Conservation (phyloP, 306 rosid species). For the Dryas octopetala region DNA sequence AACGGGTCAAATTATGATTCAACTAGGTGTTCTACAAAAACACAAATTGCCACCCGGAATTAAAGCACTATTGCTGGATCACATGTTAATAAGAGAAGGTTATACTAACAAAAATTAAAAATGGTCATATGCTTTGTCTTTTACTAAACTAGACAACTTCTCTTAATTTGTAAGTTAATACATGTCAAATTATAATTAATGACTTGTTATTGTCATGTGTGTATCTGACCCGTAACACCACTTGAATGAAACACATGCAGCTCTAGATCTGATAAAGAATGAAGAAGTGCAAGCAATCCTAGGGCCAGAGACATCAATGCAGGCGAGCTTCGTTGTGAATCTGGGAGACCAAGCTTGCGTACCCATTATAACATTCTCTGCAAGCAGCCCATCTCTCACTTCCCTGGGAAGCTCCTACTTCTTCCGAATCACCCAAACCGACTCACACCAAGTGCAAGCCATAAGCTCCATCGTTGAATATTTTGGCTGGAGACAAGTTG, state of each 20-base stretch:
- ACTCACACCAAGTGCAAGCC: conserved; percentile 41
- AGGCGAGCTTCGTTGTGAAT: conserved; percentile 33
- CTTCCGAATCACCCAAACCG: conserved; percentile 38
- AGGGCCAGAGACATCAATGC: conserved; percentile 40
- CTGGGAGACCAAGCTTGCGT: conserved; percentile 38
- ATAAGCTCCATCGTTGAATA: conserved; percentile 31
- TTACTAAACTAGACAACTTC: background rate
- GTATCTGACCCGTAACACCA: too few species aligned
- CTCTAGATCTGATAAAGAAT: conserved; percentile 16
- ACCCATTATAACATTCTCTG: conserved; percentile 50
- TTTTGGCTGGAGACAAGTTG: conserved; percentile 49
- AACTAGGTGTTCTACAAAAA: too few species aligned
- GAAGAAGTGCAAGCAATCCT: conserved; percentile 10
- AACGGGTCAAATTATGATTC: too few species aligned
- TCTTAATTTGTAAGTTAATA: background rate
- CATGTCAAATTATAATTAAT: too few species aligned
- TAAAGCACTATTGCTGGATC: too few species aligned
- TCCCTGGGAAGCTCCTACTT: conserved; percentile 39
- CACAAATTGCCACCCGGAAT: too few species aligned
- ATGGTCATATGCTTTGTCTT: too few species aligned
- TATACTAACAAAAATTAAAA: too few species aligned
- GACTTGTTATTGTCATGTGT: too few species aligned
- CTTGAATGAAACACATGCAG: background rate
- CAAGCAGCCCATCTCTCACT: conserved; percentile 48
- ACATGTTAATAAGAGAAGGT: too few species aligned